Base-by-base conservation (phyloP, 2,329 filamentous ascomycete species). In the Drechslerella coelobrocha region DNA sequence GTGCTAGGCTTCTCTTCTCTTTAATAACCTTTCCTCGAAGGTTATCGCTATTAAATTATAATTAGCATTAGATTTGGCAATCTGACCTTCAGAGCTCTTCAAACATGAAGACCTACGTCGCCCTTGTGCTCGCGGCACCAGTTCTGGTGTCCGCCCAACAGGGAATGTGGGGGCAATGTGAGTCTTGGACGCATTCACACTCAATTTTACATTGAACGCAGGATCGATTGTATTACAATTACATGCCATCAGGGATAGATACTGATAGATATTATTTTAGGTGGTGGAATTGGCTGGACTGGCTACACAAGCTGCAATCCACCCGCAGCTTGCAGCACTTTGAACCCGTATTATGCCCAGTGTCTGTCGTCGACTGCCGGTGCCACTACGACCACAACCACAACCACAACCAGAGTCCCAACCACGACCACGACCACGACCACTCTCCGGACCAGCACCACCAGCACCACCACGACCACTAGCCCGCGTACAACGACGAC, bases 281-380 rank as follows among this genome's bases (percentile, higher is more conserved):
- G 66, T 19, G 66, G 66, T 71, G 66, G 66, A 53, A 55, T 71
- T 10, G 59, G 59, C 10, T 71, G 66, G 66, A 63, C 52, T 51
- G 66, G 66, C 19, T 31, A 12, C 9, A 71, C 66, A 2, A 54
- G 12, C 45, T 71, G 66, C 48, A 19, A 12, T 21, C 23, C 24
- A 5, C 24, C 65, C 10, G 37, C 43, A 31, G 45, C 27, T 24
- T 71, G 66, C 59, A 43, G 45, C n/a, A 71, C 59, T 19, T 39
- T 71, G 23, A 71, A 71, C 41, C 66, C 66, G 14, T 71, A 71
- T 37, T 71, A 71, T 23, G 59, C 66, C n/a, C 66, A 71, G 48
- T 71, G 66, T 56, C 51, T 71, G 53, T 52, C 66, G 37, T 51
- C 37, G 23, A 26, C 23, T 31, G 63, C 34, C 17, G 48, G 29